Conservation (phyloP, 78 protist species). For the Protostelium mycophagum region DNA sequence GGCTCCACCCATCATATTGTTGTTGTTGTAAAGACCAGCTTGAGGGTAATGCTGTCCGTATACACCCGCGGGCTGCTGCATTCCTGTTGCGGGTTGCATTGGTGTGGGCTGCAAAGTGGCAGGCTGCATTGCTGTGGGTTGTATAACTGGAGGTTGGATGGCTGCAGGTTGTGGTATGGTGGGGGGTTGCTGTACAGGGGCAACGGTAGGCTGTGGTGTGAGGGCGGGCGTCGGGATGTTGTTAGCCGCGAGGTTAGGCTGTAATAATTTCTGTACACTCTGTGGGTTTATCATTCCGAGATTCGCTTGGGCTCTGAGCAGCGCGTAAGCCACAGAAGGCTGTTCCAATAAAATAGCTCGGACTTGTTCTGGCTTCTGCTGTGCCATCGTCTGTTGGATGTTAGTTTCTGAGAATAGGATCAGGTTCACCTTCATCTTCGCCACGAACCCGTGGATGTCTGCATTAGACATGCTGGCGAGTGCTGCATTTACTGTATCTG, state of each 20-base stretch:
- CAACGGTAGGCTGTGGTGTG: neutral
- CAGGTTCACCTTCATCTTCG: neutral
- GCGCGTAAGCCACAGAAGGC: slow-evolving; percentile 68
- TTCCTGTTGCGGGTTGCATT: too few relatives aligned
- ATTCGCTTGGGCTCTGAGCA: slow-evolving; percentile 52
- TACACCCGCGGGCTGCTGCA: too few relatives aligned
- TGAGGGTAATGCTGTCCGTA: too few relatives aligned
- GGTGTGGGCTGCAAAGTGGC: too few relatives aligned
- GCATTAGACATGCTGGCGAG: neutral
- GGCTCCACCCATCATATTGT: neutral
- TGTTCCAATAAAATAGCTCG: slow-evolving; percentile 32
- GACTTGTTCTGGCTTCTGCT: slow-evolving; percentile 61
- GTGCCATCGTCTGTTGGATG: slow-evolving; percentile 4
- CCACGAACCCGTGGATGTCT: neutral
- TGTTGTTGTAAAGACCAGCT: too few relatives aligned
- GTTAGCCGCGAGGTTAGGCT: too few relatives aligned
- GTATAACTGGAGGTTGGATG: neutral
- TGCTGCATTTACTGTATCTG: neutral
- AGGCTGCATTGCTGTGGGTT: neutral
- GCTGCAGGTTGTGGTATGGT: neutral
- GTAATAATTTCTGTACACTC: slow-evolving; percentile 27
- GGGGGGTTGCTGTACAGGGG: neutral
- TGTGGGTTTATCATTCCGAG: slow-evolving; percentile 36
- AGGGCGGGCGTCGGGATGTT: too few relatives aligned
- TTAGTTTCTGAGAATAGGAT: neutral